A percentile compares a stretch with the other conserved stretches of the same genome.
phyloP scores from a whole-genome alignment of 169 alveolate genomes.

The Theileria equi region DNA sequence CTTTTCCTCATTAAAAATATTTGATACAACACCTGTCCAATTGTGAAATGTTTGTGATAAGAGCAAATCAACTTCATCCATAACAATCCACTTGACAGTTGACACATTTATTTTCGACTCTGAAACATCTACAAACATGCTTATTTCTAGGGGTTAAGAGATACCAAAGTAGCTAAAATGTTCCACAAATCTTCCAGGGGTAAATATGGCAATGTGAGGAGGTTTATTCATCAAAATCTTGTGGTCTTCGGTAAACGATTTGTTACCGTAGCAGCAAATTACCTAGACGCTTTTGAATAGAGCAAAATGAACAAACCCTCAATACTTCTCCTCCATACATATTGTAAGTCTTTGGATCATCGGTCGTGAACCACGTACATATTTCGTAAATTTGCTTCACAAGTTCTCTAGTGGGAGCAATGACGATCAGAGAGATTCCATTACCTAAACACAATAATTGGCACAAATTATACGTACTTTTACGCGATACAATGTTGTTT shows the following conservation, averaged over 20 bases:
- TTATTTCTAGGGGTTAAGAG: background rate
- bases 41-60: constrained; percentile 33
- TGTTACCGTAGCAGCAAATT: constrained; percentile 35
- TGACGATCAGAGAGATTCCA: constrained; percentile 59
- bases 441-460: background rate
- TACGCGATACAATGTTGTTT: constrained; percentile 26
- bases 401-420: constrained; percentile 92
- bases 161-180: constrained; percentile 21
- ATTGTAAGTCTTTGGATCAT: constrained; percentile 17
- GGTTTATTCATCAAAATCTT: constrained; percentile 10
- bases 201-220: constrained; percentile 49
- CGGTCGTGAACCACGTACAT: constrained; percentile 36
- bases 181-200: constrained; percentile 57
- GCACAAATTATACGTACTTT: constrained; percentile 1
- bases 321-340: constrained; percentile 26
- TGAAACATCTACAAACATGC: background rate
- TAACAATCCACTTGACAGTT: constrained; percentile 48
- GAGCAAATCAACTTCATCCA: constrained; percentile 56
- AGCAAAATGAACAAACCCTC: background rate
- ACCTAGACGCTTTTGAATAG: background rate
- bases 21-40: constrained; percentile 31
- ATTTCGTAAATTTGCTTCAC: constrained; percentile 86
- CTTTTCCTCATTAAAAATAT: background rate
- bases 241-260: constrained; percentile 48
- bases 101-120: constrained; percentile 3